Base-by-base conservation (phyloP, 345 rosid species). In the Eucalyptus viminalis region DNA sequence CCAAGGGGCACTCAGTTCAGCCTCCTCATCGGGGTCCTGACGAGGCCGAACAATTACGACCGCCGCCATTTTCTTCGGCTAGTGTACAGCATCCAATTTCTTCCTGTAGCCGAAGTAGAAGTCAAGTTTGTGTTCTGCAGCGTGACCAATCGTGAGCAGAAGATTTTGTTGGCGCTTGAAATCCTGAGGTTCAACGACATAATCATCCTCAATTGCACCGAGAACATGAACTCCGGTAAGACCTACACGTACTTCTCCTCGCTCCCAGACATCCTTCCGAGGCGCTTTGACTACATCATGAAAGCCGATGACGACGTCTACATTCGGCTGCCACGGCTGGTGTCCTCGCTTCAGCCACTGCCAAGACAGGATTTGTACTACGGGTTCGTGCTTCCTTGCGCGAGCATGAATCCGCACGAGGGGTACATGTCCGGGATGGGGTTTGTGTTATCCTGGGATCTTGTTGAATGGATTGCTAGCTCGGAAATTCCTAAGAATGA, bases 381-480 rank as follows among this genome's bases (percentile, higher is more conserved):
- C 11, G 93, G 93, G 7, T 94, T 90, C 15, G 93, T 91, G 51
- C 92, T 94, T 37, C 95, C 94, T 5, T 93, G 94, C 51, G 25
- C 11, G 0, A 92, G 93, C 89, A 92, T 62, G 90, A 92, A 91
- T 87, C 92, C 95, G 6, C 90, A 37, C n/a, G 85, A 50, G 89
- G 91, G 92, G 47, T 94, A 93, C 91, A 94, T 93, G 94, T 93
- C 92, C 3, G 92, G 92, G 16, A 92, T 92, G 93, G 93, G 94
- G 34, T 93, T 88, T 65, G 53, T 91, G 72, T 21, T 93, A 13
- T 94, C 95, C 1, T 92, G 93, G 95, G 93, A 93, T 60, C 87
- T 93, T 16, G 92, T 93, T 19, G 92, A 92, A 54, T 94, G 94
- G 95, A 93, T 93, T 27, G 89, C 56, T 16, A 87, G 14, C 2